phyloP scores from a whole-genome alignment of 2,329 filamentous ascomycete genomes.

The Exutisphaerella laricina region DNA sequence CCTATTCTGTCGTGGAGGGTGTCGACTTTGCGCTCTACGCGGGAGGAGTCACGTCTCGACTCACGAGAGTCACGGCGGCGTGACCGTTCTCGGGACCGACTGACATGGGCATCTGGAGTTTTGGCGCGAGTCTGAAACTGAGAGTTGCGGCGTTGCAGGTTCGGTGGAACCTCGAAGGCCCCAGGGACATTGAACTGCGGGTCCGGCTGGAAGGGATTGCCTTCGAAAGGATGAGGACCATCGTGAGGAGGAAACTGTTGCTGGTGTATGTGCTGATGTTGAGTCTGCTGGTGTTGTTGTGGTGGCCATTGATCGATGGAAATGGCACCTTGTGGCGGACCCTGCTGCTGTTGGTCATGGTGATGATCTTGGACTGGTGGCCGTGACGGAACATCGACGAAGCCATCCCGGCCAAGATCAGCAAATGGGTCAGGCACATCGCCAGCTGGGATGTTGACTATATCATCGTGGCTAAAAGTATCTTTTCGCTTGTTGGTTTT shows the following conservation, averaged over 20 bases:
- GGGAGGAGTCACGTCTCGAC: background rate
- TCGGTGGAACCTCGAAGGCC: conserved; percentile 3
- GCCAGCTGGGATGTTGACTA: background rate
- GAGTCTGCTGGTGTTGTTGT: background rate
- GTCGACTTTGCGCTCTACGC: conserved; percentile 4
- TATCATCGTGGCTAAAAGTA: background rate
- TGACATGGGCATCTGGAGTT: background rate
- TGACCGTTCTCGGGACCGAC: conserved; percentile 1
- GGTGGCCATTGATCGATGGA: background rate
- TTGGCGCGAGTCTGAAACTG: conserved; percentile 4
- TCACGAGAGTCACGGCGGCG: background rate
- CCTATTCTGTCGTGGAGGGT: background rate
- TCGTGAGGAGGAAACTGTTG: background rate
- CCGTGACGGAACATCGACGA: background rate
- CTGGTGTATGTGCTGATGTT: background rate
- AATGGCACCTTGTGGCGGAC: background rate
- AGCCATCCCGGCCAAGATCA: background rate
- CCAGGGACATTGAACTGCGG: conserved; percentile 5
- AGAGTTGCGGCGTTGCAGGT: background rate
- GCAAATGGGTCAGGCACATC: conserved; percentile 4
- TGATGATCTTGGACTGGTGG: background rate
- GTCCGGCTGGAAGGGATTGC: conserved; percentile 7
- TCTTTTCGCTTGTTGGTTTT: conserved; percentile 3
- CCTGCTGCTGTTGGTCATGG: conserved; percentile 1
- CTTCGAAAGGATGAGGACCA: conserved; percentile 3